Percentiles rank a stretch among this genome's conserved stretches.
Conservation (phyloP, 129 eudicot genomes). For the Apium graveolens region DNA sequence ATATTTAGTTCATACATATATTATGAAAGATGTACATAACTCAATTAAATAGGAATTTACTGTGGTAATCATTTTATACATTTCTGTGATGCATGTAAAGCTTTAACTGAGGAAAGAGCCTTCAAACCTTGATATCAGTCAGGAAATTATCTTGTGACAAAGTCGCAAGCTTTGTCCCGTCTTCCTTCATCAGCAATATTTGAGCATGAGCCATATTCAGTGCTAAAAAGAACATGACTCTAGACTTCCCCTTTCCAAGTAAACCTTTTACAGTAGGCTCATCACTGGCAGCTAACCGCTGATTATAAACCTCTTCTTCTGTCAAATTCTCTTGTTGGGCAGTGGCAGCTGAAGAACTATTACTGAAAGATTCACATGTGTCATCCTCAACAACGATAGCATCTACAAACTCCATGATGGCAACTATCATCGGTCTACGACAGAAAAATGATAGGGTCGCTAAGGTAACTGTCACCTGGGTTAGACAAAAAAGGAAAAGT, state of each 20-base stretch:
- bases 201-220: constrained; percentile 90
- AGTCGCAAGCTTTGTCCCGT: constrained; percentile 80
- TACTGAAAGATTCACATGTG: constrained; percentile 48
- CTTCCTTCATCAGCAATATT: constrained; percentile 78
- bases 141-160: constrained; percentile 88
- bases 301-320: constrained; percentile 31
- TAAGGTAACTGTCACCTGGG: constrained; percentile 85
- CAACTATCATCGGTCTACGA: constrained; percentile 84
- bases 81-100: neutral
- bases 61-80: neutral
- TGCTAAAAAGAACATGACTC: constrained; percentile 55
- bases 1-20: no score
- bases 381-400: constrained; percentile 54
- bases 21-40: neutral
- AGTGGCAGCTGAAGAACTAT: constrained; percentile 44
- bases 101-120: neutral
- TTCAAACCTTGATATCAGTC: constrained; percentile 77
- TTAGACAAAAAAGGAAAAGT: constrained; percentile 8
- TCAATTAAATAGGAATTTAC: neutral
- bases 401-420: constrained; percentile 71
- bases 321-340: constrained; percentile 30
- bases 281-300: constrained; percentile 32
- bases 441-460: constrained; percentile 91
- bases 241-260: constrained; percentile 87
- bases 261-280: constrained; percentile 65